A percentile compares a stretch with the other conserved stretches of the same genome.
Conservation (phyloP, 2,329 filamentous ascomycete species). For the Aureobasidium sp. region DNA sequence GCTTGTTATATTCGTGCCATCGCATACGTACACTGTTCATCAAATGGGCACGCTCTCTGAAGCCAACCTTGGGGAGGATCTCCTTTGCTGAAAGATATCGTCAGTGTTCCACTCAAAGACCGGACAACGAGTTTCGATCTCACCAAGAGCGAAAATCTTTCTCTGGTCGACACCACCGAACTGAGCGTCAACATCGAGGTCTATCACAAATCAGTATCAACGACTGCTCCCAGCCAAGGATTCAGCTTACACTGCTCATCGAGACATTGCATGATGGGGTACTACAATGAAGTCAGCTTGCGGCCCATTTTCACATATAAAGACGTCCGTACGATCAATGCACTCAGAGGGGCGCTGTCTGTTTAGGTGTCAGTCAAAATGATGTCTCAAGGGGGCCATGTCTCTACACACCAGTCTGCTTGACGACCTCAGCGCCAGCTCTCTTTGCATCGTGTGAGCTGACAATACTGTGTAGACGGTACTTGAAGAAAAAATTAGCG, state of each 20-base stretch:
- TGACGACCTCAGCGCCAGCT: constrained; percentile 84
- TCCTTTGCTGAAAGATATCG: background rate
- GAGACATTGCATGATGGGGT: constrained; percentile 67
- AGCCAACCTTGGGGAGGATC: constrained; percentile 58
- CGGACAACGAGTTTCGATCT: constrained; percentile 56
- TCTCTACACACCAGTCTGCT: constrained; percentile 55
- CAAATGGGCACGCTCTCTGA: constrained; percentile 66
- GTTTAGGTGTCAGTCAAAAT: background rate
- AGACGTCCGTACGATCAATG: constrained; percentile 55
- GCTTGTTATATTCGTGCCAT: background rate
- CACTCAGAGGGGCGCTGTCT: constrained; percentile 64
- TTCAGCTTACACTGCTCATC: constrained; percentile 61
- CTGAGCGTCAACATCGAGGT: constrained; percentile 80
- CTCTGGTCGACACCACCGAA: constrained; percentile 81
- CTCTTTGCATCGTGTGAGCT: constrained; percentile 79
- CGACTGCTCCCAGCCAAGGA: constrained; percentile 22
- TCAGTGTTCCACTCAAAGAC: constrained; percentile 35
- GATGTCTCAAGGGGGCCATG: too few relatives aligned
- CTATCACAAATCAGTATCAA: constrained; percentile 41
- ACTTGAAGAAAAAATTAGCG: constrained; percentile 28
- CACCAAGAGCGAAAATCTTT: constrained; percentile 81
- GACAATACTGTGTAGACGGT: constrained; percentile 63
- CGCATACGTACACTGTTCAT: constrained; percentile 55
- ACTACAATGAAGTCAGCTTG: background rate
- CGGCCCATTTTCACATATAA: constrained; percentile 17